Base-by-base conservation (phyloP, 2,329 filamentous ascomycete genomes). In the Penicillium carneum region DNA sequence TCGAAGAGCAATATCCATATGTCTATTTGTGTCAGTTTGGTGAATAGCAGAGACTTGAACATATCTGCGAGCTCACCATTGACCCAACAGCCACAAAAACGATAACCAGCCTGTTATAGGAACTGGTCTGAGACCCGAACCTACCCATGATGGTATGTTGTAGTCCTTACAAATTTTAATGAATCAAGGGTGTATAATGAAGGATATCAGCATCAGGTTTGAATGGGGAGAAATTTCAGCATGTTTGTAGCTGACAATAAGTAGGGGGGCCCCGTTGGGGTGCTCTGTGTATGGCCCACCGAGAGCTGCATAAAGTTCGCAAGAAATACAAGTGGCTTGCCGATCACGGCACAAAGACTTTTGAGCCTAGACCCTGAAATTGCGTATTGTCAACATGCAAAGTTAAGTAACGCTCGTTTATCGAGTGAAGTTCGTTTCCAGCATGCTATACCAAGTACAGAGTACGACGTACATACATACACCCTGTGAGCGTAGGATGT, bases 1-100 rank as follows among this genome's bases (percentile, higher is more conserved):
- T 79, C 1, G 82, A 83, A 9, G 82, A 76, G 54, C 78, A 80
- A 64, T 84, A 84, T 23, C 83, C 82, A 63, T 84, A 84, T 2
- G 83, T 84, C 81, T 82, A 56, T 31, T 18, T 34, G 34, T 60
- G 50, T 61, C 47, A 62, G 26, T 14, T 49, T 41, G 10, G 20
- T n/a, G 18, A 39, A n/a, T 54, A 26, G 10, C 16, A 41, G 39
- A 2, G 4, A 31, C 29, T 14, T 36, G 4, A 9, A 55, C 0
- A 23, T 12, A 47, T 18, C 0, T 38, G 12, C n/a, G 7, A n/a
- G 66, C 76, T 65, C 48, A 79, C 77, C 72, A 79, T 66, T 10
- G 76, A 79, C 18, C 77, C 76, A 57, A 79, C 71, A 14, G 77
- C 76, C 41, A 77, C 77, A 41, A 77, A 77, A 36, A 77, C 62